A percentile compares a stretch with the other conserved stretches of the same genome.
Conservation (phyloP, 257 asterid genomes). For the Solanum chiquidenum region DNA sequence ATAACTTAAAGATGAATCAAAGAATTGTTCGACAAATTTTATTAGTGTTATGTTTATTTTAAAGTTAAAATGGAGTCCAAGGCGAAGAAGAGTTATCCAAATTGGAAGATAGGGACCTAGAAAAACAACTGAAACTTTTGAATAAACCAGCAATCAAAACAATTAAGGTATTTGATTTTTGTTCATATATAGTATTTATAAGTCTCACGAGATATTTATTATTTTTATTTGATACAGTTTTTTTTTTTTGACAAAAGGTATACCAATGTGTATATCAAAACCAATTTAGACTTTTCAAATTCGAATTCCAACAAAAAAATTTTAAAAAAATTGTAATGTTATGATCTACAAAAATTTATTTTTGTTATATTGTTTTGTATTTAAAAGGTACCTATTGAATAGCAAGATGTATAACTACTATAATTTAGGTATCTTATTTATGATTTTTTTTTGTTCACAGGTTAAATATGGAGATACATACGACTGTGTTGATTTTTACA, state of each 20-base stretch:
- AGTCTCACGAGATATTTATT: not conserved
- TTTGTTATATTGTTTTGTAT: not conserved
- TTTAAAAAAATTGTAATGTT: not conserved
- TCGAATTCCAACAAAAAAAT: not conserved
- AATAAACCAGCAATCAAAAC: not conserved
- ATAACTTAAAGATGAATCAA: not conserved
- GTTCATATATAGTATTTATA: not conserved
- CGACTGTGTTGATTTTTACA: not conserved
- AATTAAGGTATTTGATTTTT: not conserved
- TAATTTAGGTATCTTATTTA: not conserved
- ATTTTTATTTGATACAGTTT: not conserved
- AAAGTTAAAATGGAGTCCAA: not conserved
- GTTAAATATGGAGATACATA: not conserved
- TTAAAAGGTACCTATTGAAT: not conserved
- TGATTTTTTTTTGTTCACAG: not conserved
- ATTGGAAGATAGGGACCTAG: not conserved
- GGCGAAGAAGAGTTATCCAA: not conserved
- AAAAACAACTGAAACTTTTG: not conserved
- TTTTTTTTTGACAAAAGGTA: not conserved
- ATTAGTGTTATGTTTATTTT: not conserved
- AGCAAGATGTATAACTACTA: not conserved
- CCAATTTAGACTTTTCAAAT: not conserved
- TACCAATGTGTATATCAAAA: not conserved
- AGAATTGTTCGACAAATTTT: not conserved
- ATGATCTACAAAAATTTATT: not conserved